These are phyloP conservation scores for Fermentozyma sake DNA, from an alignment of 1,139 yeast species.

Conservation along the genomic window DNA sequence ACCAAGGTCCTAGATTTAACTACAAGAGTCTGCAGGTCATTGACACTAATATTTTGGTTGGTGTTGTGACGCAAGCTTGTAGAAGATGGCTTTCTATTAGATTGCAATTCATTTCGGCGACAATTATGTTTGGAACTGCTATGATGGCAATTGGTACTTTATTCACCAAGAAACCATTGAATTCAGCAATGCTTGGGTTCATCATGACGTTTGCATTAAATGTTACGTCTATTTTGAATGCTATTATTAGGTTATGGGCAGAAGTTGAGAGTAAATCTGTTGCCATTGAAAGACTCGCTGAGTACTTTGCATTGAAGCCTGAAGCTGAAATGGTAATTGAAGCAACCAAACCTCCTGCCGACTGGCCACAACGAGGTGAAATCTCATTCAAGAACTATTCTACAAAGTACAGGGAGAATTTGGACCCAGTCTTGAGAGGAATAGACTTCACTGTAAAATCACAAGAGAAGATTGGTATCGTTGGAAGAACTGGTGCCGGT, in stretches of 20 bases:
- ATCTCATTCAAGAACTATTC: slow-evolving; percentile 21
- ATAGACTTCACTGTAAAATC: slow-evolving; percentile 19
- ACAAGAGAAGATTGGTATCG: slow-evolving; percentile 27
- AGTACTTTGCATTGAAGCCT: slow-evolving; percentile 19
- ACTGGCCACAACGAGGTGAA: slow-evolving; percentile 23
- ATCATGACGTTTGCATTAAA: slow-evolving; percentile 24
- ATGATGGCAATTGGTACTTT: slow-evolving; percentile 17
- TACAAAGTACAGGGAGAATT: slow-evolving; percentile 23
- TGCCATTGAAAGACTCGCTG: slow-evolving; percentile 24
- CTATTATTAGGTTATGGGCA: slow-evolving; percentile 24
- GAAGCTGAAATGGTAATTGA: slow-evolving; percentile 24
- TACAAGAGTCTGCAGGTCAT: slow-evolving; percentile 13
- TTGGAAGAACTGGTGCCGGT: slow-evolving; percentile 32
- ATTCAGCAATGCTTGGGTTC: slow-evolving; percentile 25
- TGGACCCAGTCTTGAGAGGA: slow-evolving; percentile 24
- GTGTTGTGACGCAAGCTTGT: slow-evolving; percentile 12
- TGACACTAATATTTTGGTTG: slow-evolving; percentile 14
- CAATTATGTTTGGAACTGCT: slow-evolving; percentile 18
- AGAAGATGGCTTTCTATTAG: slow-evolving; percentile 28
- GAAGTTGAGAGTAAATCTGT: slow-evolving; percentile 24
- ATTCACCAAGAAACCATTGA: slow-evolving; percentile 14
- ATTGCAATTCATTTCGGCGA: slow-evolving; percentile 21
- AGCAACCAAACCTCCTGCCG: slow-evolving; percentile 16
- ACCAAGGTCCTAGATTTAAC: slow-evolving; percentile 19
- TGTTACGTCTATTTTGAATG: slow-evolving; percentile 19